Base-by-base conservation (phyloP, 2,329 filamentous ascomycete genomes). In the Colletotrichum plurivorum region DNA sequence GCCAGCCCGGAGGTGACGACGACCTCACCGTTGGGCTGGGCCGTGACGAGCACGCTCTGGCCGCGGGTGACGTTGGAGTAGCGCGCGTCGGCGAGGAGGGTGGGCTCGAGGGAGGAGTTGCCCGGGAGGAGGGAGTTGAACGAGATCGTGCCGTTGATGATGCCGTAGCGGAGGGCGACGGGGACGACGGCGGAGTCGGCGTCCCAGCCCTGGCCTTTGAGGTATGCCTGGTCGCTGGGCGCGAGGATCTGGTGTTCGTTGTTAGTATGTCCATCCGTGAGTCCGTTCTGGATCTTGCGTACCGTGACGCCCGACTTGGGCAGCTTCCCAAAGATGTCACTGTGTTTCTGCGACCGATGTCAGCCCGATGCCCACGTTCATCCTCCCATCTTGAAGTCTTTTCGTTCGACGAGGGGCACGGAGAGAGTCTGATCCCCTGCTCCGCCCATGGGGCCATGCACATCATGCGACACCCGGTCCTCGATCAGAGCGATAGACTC, bases 181-280 rank as follows among this genome's bases (percentile, higher is more conserved):
- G 83, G 79, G 12, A 87, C 79, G 53, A 79, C 78, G 62, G 77
- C 75, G 72, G 85, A 76, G 12, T 87, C 79, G 12, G 80, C 75
- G 8, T 82, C 77, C 76, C 82, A 85, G 57, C 64, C 65, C 27
- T 69, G 65, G 39, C 64, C 61, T 36, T 67, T 71, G 20, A 87
- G 73, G 79, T 91, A 90, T 20, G 88, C 88, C 5, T 81, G 79
- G 73, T 90, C 87, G 70, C 81, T 85, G 5, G 89, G 89, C 0
- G 86, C 89, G 72, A 90, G 87, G 73, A 91, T 82, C 78, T 80
- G 62, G 18, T 27, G 43, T 39, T 60, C 36, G 58, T 71, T 5
- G 36, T 13, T 13, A 4, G 8, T 25, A 12, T 2, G 22, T 22
- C 9, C 13, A 12, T 20, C 15, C 15, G 9, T 3, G 22, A 16